Conservation (phyloP, 257 asterid genomes). For the Scutellaria baicalensis region DNA sequence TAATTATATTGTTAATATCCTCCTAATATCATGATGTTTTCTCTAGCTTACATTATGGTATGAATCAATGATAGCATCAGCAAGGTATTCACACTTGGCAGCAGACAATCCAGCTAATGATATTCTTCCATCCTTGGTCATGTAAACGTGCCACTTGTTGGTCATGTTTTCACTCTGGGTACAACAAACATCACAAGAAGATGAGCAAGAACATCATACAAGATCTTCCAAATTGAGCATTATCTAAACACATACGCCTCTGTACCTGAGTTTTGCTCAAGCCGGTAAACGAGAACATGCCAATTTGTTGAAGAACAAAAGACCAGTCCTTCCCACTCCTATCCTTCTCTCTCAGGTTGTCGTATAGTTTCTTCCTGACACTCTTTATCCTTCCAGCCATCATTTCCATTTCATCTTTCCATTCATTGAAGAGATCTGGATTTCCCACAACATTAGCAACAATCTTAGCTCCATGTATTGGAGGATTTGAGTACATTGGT, state of each 20-base stretch:
- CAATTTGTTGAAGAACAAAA: constrained; percentile 77
- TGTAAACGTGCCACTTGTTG: constrained; percentile 86
- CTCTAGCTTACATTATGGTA: constrained; percentile 66
- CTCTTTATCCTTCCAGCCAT: constrained; percentile 97
- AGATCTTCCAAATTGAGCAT: background rate
- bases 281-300: constrained; percentile 98
- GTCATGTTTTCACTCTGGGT: constrained; percentile 87
- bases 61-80: constrained; percentile 91
- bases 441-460: constrained; percentile 89
- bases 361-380: constrained; percentile 69
- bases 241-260: background rate
- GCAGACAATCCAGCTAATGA: constrained; percentile 91
- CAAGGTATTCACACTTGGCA: constrained; percentile 90
- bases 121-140: constrained; percentile 95
- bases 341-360: constrained; percentile 57
- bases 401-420: constrained; percentile 91
- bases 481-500: constrained; percentile 98
- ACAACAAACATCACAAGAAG: background rate
- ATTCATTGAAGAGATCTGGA: constrained; percentile 65
- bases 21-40: background rate
- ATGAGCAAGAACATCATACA: constrained; percentile 1
- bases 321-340: constrained; percentile 93
- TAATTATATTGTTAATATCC: no score
- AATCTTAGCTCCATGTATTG: constrained; percentile 88
- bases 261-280: constrained; percentile 80